Evolutionary conservation across 257 asterid genomes (phyloP).

Genomic region (Solanum lignicaule): DNA sequence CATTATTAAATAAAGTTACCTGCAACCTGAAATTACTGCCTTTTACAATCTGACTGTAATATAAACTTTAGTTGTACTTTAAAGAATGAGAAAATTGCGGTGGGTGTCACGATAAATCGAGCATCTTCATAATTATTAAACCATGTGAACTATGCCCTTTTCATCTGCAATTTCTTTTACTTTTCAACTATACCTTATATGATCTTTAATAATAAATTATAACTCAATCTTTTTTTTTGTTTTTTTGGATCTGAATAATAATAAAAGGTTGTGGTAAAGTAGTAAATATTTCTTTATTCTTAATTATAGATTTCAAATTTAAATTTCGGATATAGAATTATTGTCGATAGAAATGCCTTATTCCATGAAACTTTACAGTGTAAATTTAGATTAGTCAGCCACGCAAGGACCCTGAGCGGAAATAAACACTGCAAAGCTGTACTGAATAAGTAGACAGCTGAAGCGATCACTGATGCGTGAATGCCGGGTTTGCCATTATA

Average conservation of each 20-base stretch:
- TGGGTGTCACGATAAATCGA: neutral
- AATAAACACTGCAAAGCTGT: neutral
- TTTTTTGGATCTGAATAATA: neutral
- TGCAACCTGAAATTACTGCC: neutral
- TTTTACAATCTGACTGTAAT: neutral
- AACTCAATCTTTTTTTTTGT: neutral
- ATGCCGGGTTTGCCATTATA: neutral
- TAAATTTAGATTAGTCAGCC: neutral
- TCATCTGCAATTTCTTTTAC: neutral
- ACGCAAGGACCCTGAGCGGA: too few relatives aligned
- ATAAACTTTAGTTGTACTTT: neutral
- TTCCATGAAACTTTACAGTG: neutral
- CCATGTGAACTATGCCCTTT: neutral
- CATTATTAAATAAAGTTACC: neutral
- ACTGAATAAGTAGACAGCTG: neutral
- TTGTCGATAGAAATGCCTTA: fast-evolving
- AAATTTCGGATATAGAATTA: neutral
- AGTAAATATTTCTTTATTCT: neutral
- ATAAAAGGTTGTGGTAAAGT: neutral
- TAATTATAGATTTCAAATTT: neutral
- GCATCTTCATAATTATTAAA: neutral
- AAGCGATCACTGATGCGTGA: neutral
- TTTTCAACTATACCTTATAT: neutral
- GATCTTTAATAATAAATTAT: neutral
- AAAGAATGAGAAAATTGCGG: constrained; percentile 1